Conservation (phyloP, 352 stramenopile genomes). For the Pythium folliculosum region DNA sequence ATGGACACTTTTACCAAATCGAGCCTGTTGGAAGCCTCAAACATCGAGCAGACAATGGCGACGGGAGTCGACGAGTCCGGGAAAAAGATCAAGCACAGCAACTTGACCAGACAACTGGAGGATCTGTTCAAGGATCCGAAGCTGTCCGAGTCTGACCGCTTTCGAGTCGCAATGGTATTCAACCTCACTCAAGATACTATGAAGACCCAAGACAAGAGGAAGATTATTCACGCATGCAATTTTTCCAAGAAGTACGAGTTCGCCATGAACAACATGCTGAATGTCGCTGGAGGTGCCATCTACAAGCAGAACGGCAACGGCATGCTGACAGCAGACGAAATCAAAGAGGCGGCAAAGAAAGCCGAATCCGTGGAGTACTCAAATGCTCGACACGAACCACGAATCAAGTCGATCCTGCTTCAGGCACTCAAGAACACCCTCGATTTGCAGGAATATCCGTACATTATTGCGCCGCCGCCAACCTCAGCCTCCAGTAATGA, state of each 20-base stretch:
- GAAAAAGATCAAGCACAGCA: conserved; percentile 83
- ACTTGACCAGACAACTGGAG: conserved; percentile 88
- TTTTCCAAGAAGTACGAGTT: conserved; percentile 70
- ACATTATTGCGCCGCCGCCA: conserved; percentile 76
- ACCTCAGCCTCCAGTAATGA: conserved; percentile 31
- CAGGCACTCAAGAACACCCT: conserved; percentile 68
- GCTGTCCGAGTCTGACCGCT: conserved; percentile 74
- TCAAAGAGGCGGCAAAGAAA: conserved; percentile 71
- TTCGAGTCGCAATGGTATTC: conserved; percentile 93
- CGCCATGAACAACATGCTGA: conserved; percentile 67
- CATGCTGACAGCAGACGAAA: conserved; percentile 48
- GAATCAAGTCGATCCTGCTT: conserved; percentile 61
- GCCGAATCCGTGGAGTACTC: conserved; percentile 72
- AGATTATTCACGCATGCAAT: conserved; percentile 83
- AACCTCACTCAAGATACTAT: conserved; percentile 92
- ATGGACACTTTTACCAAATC: conserved; percentile 93
- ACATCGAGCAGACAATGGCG: conserved; percentile 95
- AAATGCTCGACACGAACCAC: conserved; percentile 76
- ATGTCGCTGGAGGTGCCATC: conserved; percentile 46
- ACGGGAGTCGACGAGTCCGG: conserved; percentile 94
- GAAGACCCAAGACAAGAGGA: conserved; percentile 84
- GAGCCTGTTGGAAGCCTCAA: conserved; percentile 88
- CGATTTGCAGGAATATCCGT: conserved; percentile 72
- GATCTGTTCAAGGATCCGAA: conserved; percentile 86
- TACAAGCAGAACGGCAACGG: conserved; percentile 77